Conservation (phyloP, 768 basidiomycete genomes). For the Harrya chromipes region DNA sequence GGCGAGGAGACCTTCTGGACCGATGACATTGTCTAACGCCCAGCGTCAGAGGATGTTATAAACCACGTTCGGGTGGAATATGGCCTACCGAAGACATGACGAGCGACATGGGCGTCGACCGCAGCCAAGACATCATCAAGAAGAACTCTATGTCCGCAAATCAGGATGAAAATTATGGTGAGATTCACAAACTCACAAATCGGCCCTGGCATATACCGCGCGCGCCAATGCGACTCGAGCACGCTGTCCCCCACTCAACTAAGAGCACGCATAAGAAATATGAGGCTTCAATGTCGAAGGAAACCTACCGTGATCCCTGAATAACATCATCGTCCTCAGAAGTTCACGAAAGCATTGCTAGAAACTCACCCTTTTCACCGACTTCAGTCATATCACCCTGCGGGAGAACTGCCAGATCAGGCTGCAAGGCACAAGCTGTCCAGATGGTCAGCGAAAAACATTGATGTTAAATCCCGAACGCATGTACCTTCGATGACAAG, state of each 20-base stretch:
- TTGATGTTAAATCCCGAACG: not conserved
- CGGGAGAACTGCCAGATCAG: slow-evolving; percentile 75
- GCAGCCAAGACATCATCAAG: slow-evolving; percentile 90
- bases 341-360: not conserved
- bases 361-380: slow-evolving; percentile 68
- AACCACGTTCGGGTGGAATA: not conserved
- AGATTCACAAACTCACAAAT: slow-evolving; percentile 51
- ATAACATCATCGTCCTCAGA: not conserved
- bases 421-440: slow-evolving; percentile 77
- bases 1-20: slow-evolving; percentile 77
- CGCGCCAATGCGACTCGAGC: slow-evolving; percentile 83
- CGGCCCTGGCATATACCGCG: slow-evolving; percentile 89
- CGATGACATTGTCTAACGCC: slow-evolving; percentile 73
- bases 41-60: not conserved
- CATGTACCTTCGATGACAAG: slow-evolving; percentile 69
- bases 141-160: slow-evolving; percentile 46
- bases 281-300: not conserved
- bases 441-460: not conserved
- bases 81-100: slow-evolving; percentile 71
- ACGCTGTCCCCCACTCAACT: slow-evolving; percentile 83
- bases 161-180: not conserved
- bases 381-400: slow-evolving; percentile 85
- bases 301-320: slow-evolving; percentile 55
- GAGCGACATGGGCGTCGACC: slow-evolving; percentile 83
- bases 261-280: slow-evolving; percentile 13